Base-by-base conservation (phyloP, 2,329 filamentous ascomycete genomes). In the Talaromyces atroroseus region DNA sequence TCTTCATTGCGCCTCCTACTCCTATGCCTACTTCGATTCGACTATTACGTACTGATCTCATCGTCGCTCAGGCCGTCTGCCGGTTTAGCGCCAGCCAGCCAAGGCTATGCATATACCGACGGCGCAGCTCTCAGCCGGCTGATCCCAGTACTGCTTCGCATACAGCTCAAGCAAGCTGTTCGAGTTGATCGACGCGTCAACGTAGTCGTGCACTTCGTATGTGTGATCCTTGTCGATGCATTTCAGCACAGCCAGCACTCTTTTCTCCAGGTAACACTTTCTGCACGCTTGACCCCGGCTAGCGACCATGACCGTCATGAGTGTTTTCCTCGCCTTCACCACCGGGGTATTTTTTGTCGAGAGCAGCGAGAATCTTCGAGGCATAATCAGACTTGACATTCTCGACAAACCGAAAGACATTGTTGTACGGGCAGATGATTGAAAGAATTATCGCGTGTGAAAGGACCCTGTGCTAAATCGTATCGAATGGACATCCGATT, bases 401-500 rank as follows among this genome's bases (percentile, higher is more conserved):
- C 5, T 18, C 18, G 23, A 50, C 7, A 7, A 11, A 32, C 2
- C 20, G 18, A 21, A 38, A 49, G 16, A 3, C 11, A 38, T 50
- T n/a, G 11, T 10, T 58, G 60, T 68, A 71, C 0, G 68, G 68
- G 23, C 52, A 48, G 32, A 63, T 59, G 23, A 63, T n/a, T 65
- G 49, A 62, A 66, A 1, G 66, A 64, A 55, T 71, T 68, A 49
- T 69, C 68, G 16, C 64, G 77, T 0, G 83, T 85, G 64, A 86
- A 87, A 0, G 82, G 81, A 0, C 84, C 84, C 67, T 86, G 77
- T 58, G 81, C 76, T 12, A 87, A 68, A 61, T 87, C 83, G 63
- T 85, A 86, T 2, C 83, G 80, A 23, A 86, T 76, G 32, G 75
- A 76, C 24, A 83, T 83, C 0, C 82, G 84, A 68, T 86, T 87